Base-by-base conservation (phyloP, 2,329 filamentous ascomycete genomes). In the Ciborinia camelliae region DNA sequence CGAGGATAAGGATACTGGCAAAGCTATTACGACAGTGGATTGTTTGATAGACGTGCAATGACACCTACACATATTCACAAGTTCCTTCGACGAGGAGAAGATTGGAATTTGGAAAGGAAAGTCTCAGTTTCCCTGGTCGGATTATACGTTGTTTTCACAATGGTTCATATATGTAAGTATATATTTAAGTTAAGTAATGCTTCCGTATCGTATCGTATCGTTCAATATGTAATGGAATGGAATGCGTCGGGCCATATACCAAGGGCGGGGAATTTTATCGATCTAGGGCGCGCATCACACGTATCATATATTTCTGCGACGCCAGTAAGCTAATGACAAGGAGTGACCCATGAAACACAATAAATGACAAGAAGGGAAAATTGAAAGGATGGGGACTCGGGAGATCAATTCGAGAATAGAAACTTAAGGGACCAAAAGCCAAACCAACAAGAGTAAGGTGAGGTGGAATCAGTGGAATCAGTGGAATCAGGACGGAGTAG, bases 261-360 rank as follows among this genome's bases (percentile, higher is more conserved):
- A 65, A 69, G 66, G 64, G 53, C 66, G 68, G 66, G 64, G 53
- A 66, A 64, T 62, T 60, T 67, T 55, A 64, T 66, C 65, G 54
- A 66, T 65, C 62, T 58, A 69, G 70, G 28, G 66, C 67, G 66
- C 67, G 71, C 71, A 72, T 72, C 72, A 70, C 61, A 63, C 65
- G 71, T 71, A 72, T 73, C 71, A 74, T 73, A 72, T 72, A 70
- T 69, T 69, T 67, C 70, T 72, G 71, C 67, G 68, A 72, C 68
- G 68, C 69, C 65, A 64, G 68, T 69, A 64, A 64, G 62, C 66
- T 65, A 68, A 65, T 41, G 69, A 71, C 71, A 68, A 66, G 71
- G 69, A 71, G 54, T 37, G 58, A 58, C 66, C 66, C 67, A 67
- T 71, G 70, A 72, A 71, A 72, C 69, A 30, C 52, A 37, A 61